Base-by-base conservation (phyloP, 345 rosid genomes). In the Mercurialis annua region DNA sequence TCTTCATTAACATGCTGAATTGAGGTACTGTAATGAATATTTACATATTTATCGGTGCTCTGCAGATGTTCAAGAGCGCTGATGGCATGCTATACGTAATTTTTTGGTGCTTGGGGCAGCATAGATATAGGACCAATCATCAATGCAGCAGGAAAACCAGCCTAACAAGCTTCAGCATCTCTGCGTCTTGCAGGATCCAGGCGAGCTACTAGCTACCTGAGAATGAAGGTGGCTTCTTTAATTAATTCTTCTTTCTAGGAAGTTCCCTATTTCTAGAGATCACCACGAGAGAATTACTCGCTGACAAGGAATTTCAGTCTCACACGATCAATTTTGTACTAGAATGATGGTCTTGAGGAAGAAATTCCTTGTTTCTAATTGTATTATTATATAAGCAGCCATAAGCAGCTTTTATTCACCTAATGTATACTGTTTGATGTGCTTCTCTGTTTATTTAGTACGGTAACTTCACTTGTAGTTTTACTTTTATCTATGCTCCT, bases 261-360 rank as follows among this genome's bases (percentile, higher is more conserved):
- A 1, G 2, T 20, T 27, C 6, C 54, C 49, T 2, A 36, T 49
- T 63, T 62, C 43, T 34, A 47, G 51, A 62, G 68, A 43, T 72
- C 57, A 27, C 42, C 34, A 29, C 9, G 56, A 21, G 77, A 72
- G 65, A 75, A 15, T 40, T 30, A 50, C 36, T 52, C 11, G 54
- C 24, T n/a, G 7, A 57, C 59, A 53, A 7, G 62, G 72, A 73
- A 27, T 49, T 71, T 43, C 61, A 62, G 56, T 26, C 71, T 34
- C 67, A 29, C 59, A 66, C 62, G 75, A 74, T 67, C 83, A 79
- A 67, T 82, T 82, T 82, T 79, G 85, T 77, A 77, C 62, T 12
- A 31, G 72, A 54, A 67, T 54, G 40, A 12, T 42, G 49, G 44
- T 55, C 46, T 14, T 50, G 36, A 34, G 78, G 64, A 62, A 34